Base-by-base conservation (phyloP, 192 early-diverging fungal genomes). In the Umbelopsis sp. region DNA sequence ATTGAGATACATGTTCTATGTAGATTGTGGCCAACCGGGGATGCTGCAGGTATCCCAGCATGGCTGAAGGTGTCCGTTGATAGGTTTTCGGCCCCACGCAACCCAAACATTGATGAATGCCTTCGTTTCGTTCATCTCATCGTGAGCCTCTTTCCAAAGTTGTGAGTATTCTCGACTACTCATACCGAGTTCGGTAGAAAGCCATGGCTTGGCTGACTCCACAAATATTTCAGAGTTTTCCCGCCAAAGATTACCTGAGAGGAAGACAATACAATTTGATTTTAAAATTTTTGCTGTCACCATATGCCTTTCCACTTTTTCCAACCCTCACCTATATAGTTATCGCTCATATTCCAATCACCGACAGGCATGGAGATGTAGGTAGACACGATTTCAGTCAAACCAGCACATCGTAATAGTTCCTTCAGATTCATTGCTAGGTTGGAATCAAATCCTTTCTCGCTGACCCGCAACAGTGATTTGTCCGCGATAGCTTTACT, bases 41-140 rank as follows among this genome's bases (percentile, higher is more conserved):
- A 61, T 37, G 33, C 22, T 41, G 23, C 67, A 69, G 22, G 48
- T 20, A 44, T 69, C 48, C 67, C 67, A 69, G 3, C 27, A 22
- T 15, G 48, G 51, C 30, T 51, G 21, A 12, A 50, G 23, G 6
- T 25, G 27, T 18, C 67, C 67, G 16, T 51, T 16, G 2, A 23
- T 35, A 13, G 67, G 67, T n/a, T 52, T 49, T 51, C 51, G 67
- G 12, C 67, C 67, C 67, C 67, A 69, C 7, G 67, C 47, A 52
- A 69, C 67, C 7, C 18, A 49, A 33, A 49, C 48, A 22, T 69
- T 69, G n/a, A 52, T 51, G 51, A 69, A 69, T 15, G 67, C 51
- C 8, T 69, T 69, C 16, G 48, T 49, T 27, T 69, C 67, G 27
- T 69, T 52, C 67, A 69, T 50, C 9, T 69, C 67, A 16, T 69